Evolutionary conservation across 1,139 yeast species (phyloP).

Genomic region (Oligophagozyma castellii): DNA sequence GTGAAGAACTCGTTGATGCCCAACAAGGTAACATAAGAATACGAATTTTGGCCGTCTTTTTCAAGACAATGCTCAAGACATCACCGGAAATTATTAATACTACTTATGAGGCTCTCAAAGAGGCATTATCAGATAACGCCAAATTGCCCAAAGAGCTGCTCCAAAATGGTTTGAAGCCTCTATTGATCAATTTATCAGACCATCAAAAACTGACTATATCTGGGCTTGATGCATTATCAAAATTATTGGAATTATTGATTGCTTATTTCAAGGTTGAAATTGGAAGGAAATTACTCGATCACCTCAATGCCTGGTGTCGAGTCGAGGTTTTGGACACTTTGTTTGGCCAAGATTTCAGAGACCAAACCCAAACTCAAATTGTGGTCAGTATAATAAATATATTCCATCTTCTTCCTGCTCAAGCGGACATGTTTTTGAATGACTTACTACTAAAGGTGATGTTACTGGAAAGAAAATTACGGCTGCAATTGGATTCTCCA

Average conservation of each 20-base stretch:
- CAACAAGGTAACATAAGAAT: constrained; percentile 77
- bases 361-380: constrained; percentile 68
- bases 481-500: constrained; percentile 80
- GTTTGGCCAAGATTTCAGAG: constrained; percentile 32
- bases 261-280: constrained; percentile 94
- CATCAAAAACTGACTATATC: constrained; percentile 80
- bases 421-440: constrained; percentile 84
- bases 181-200: constrained; percentile 88
- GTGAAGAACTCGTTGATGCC: constrained; percentile 61
- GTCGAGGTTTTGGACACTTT: constrained; percentile 44
- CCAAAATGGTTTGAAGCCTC: constrained; percentile 89
- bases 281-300: constrained; percentile 85
- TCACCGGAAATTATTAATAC: constrained; percentile 85
- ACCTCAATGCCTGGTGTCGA: constrained; percentile 93
- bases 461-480: constrained; percentile 66
- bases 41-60: constrained; percentile 81
- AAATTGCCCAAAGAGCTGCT: constrained; percentile 84
- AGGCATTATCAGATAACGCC: constrained; percentile 73
- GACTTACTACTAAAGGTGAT: constrained; percentile 68
- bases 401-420: constrained; percentile 82
- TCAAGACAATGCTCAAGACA: constrained; percentile 80
- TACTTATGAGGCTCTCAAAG: constrained; percentile 76
- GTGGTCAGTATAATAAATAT: constrained; percentile 85
- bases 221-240: constrained; percentile 83
- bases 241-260: constrained; percentile 71